These are phyloP conservation scores for Posidonia australis DNA, from an alignment of 106 monocot genomes.

Conservation along the genomic window DNA sequence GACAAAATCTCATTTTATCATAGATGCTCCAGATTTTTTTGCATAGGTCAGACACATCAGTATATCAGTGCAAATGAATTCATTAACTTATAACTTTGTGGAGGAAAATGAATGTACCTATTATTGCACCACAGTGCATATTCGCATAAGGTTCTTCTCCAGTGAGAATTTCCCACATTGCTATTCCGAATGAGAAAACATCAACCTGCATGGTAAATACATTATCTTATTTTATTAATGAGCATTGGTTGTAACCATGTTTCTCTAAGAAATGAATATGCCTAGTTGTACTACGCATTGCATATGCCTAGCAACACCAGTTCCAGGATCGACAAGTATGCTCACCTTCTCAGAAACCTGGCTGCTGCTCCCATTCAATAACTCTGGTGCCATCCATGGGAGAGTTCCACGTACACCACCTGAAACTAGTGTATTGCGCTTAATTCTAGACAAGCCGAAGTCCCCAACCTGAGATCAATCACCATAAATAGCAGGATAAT, in stretches of 20 bases:
- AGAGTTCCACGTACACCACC: slow-evolving; percentile 96
- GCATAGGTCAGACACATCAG: too few relatives aligned
- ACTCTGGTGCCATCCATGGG: slow-evolving; percentile 95
- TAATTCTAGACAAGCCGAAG: slow-evolving; percentile 94
- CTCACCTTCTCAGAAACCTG: slow-evolving; percentile 80
- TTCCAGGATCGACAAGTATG: background rate
- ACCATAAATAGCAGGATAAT: background rate
- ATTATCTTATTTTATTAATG: background rate
- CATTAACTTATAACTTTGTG: background rate
- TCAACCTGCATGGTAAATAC: slow-evolving; percentile 52
- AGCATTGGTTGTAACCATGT: background rate
- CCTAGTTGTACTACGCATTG: too few relatives aligned
- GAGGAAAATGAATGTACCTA: slow-evolving; percentile 36
- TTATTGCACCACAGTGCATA: slow-evolving; percentile 95
- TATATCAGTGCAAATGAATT: too few relatives aligned
- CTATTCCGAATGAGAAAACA: slow-evolving; percentile 91
- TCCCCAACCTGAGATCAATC: slow-evolving; percentile 68
- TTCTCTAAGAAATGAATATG: too few relatives aligned
- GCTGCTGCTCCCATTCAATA: slow-evolving; percentile 72
- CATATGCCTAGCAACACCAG: background rate
- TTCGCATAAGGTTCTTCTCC: slow-evolving; percentile 87
- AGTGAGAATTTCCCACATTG: slow-evolving; percentile 99
- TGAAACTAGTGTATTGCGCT: slow-evolving; percentile 81
- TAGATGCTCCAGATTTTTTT: too few relatives aligned
- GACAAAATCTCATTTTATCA: too few relatives aligned